Evolutionary conservation across 139 green algal genomes (phyloP), one percentile per base, ranked within the genome.

Genomic region (Coelastrella sp.): DNA sequence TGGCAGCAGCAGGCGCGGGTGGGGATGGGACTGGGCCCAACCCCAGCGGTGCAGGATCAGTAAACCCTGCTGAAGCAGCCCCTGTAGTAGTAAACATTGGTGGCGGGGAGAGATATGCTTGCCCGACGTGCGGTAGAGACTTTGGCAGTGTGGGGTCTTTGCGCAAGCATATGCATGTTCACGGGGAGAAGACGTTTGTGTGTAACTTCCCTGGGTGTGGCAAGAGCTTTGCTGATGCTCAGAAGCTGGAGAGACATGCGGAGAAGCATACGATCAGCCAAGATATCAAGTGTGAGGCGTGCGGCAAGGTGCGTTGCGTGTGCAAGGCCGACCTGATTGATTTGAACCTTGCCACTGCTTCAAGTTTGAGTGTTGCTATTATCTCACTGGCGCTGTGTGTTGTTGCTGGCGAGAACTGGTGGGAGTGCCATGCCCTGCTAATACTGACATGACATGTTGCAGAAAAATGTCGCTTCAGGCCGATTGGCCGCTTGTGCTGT

Each of bases 221-320:
- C 54, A 88, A 88, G 83, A 71, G 54, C 54, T 88, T 88, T 88
- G 83, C 83, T 23, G 83, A 88, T 81, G 83, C 56, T 16, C 32
- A 22, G 66, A 88, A 88, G 19, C 19, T 88, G 54, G 83, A 80
- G 83, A 54, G 54, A 19, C 83, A 88, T 32, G 68, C 66, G 7
- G 54, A 77, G 68, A 80, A 80, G 54, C 83, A 88, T 19, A 80
- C 83, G 4, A 58, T 54, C 23, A 79, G 82, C 82, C 73, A 87
- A 59, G 82, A 87, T 59, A 87, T 87, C 23, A 47, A 47, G 16
- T 87, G 82, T 56, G 32, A 61, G 4, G 82, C 82, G 64, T 87
- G 82, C 65, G 82, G 47, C 82, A 87, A 87, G 80, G 80, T 86
- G 80, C 68, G 79, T 22, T n/a, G 32, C 32, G 32, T 47, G 32